These are phyloP conservation scores for Pseudopithomyces chartarum DNA, from an alignment of 2,329 filamentous ascomycete species.

Conservation along the genomic window DNA sequence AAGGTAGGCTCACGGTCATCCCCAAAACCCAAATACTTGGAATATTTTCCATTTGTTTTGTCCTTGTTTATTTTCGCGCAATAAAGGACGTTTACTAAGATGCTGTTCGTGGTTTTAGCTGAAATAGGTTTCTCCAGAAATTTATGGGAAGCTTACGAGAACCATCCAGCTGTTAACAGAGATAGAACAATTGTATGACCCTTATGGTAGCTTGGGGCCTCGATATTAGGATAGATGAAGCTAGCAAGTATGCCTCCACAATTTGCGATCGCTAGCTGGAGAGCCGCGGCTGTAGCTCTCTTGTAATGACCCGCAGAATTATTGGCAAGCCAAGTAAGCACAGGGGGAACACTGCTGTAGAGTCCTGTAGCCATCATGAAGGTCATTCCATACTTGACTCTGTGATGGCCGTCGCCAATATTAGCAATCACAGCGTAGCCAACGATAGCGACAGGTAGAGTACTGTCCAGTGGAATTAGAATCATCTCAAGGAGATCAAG, in stretches of 20 bases:
- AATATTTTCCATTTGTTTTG: slow-evolving; percentile 64
- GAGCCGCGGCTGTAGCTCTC: slow-evolving; percentile 66
- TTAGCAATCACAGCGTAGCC: slow-evolving; percentile 70
- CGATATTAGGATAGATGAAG: slow-evolving; percentile 63
- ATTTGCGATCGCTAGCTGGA: slow-evolving; percentile 71
- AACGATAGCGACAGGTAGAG: slow-evolving; percentile 67
- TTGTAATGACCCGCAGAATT: slow-evolving; percentile 73
- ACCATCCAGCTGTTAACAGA: slow-evolving; percentile 64
- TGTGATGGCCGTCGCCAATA: slow-evolving; percentile 52
- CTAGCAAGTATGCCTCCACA: slow-evolving; percentile 69
- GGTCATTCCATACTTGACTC: slow-evolving; percentile 65
- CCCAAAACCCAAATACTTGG: slow-evolving; percentile 59
- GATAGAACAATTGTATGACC: slow-evolving; percentile 67
- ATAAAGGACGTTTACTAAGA: slow-evolving; percentile 65
- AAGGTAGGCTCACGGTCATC: slow-evolving; percentile 69
- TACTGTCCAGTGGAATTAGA: slow-evolving; percentile 27
- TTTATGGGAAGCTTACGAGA: background rate
- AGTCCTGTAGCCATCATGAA: slow-evolving; percentile 70
- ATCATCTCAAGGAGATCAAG: too few species aligned
- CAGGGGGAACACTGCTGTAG: slow-evolving; percentile 65
- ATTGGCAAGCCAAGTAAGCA: slow-evolving; percentile 69
- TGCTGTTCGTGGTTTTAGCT: slow-evolving; percentile 45
- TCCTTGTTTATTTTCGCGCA: slow-evolving; percentile 68
- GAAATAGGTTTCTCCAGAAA: background rate
- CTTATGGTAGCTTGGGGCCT: slow-evolving; percentile 63